Evolutionary conservation across 1,284 basidiomycete genomes (phyloP).

Genomic region (Apiotrichum akiyoshidainum): DNA sequence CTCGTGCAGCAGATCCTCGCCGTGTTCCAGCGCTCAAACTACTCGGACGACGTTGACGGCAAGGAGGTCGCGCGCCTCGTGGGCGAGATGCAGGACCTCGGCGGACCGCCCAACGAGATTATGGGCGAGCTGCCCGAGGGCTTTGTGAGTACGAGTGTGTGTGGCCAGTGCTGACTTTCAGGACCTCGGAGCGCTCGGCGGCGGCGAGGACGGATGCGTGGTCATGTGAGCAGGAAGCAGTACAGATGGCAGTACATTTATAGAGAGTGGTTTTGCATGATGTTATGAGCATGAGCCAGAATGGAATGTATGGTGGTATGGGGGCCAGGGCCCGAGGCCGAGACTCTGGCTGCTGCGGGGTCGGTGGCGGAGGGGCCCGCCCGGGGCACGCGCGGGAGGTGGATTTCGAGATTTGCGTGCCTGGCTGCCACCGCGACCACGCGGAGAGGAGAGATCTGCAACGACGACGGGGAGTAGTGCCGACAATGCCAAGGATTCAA

Average conservation of each 20-base stretch:
- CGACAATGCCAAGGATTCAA: too few species aligned
- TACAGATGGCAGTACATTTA: not conserved
- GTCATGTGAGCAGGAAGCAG: slow-evolving; percentile 25
- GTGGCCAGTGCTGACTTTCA: slow-evolving; percentile 10
- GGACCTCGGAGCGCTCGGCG: slow-evolving; percentile 43
- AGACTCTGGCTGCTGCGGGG: too few species aligned
- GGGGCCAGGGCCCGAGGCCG: too few species aligned
- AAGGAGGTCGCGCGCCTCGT: slow-evolving; percentile 44
- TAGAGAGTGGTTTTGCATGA: too few species aligned
- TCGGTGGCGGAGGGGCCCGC: too few species aligned
- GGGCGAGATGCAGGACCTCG: slow-evolving; percentile 56
- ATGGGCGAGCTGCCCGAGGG: slow-evolving; percentile 88
- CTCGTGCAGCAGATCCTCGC: slow-evolving; percentile 67
- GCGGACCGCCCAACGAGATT: slow-evolving; percentile 82
- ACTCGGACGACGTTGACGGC: slow-evolving; percentile 60
- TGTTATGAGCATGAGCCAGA: too few species aligned
- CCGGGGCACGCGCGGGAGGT: too few species aligned
- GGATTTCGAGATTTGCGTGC: too few species aligned
- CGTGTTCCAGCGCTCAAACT: slow-evolving; percentile 67
- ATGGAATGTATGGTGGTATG: too few species aligned
- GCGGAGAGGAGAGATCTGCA: too few species aligned
- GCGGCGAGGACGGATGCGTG: slow-evolving; percentile 40
- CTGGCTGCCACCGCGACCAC: too few species aligned
- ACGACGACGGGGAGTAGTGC: too few species aligned
- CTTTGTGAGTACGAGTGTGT: slow-evolving; percentile 50